Evolutionary conservation across 2,329 filamentous ascomycete genomes (phyloP), one percentile per base, ranked within the genome.

Genomic region (Claviceps cyperi): DNA sequence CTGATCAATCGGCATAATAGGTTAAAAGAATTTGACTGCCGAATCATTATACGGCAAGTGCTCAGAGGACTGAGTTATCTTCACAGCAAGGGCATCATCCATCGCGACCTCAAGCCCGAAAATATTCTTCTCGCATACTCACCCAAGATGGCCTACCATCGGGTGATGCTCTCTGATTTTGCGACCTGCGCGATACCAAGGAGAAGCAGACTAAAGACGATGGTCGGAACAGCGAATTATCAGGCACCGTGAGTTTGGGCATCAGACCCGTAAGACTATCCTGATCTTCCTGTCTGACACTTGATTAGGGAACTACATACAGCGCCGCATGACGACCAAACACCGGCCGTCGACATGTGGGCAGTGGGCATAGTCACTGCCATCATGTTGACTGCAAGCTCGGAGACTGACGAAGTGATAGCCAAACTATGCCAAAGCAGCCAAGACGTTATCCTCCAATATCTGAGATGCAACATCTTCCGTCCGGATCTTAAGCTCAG

Each of bases 41-140:
- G 68, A 60, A 58, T 70, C 54, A 69, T 78, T 21, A 57, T 75
- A 8, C 62, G 67, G 3, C 75, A 78, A 55, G 60, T 78, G 2
- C 58, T 75, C 1, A 63, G 64, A 5, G 74, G 66, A 0, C 59
- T 77, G 1, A 52, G 55, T 2, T 76, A 75, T 54, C 66, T 77
- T 6, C 75, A 77, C 53, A 55, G 57, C n/a, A 71, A 71, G 41
- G 68, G 69, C 0, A 66, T 78, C 6, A 67, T 73, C 0, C 75
- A 78, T 56, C 69, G 75, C 1, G 75, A 78, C 50, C 61, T 78
- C 32, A 78, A 78, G 53, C 73, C 70, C 0, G 74, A 77, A 55
- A 78, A 77, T 40, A 66, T 78, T 3, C 67, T 78, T 11, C 64
- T 76, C 50, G 69, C 69, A 0, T 67, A 66, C 14, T 72, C 71